Evolutionary conservation across 208 protist genomes (phyloP).

Genomic region (Trypanosoma cruzi): DNA sequence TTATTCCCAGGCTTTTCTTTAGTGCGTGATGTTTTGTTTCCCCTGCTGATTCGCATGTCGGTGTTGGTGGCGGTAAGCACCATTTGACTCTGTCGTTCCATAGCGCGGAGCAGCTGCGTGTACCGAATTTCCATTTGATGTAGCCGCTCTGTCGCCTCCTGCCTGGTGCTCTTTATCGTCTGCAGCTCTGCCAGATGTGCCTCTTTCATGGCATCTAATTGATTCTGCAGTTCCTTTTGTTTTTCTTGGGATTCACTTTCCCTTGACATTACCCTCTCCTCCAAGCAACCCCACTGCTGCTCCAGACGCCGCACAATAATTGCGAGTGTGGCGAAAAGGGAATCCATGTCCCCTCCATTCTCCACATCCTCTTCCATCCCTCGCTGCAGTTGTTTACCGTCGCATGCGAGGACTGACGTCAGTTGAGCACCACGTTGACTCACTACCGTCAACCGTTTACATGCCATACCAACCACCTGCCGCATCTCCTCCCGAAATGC

Average conservation of each 20-base stretch:
- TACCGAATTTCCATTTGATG: not conserved
- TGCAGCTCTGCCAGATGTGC: slow-evolving; percentile 7
- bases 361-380: not conserved
- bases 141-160: slow-evolving; percentile 8
- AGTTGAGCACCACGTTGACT: slow-evolving; percentile 5
- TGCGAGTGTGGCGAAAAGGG: not conserved
- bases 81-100: slow-evolving; percentile 23
- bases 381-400: not conserved
- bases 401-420: not conserved
- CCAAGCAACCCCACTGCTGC: slow-evolving; percentile 9
- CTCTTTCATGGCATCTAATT: not conserved
- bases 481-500: not conserved
- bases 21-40: not conserved
- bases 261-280: not conserved
- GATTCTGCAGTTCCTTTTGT: slow-evolving; percentile 7
- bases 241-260: not conserved
- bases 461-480: not conserved
- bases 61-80: not conserved
- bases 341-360: not conserved
- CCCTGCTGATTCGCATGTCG: not conserved
- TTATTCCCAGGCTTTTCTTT: not conserved
- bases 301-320: not conserved
- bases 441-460: not conserved
- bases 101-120: slow-evolving; percentile 1
- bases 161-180: not conserved